Percentiles rank a stretch among this genome's conserved stretches.
Conservation (phyloP, 1,284 basidiomycete species). For the Malassezia globosa region DNA sequence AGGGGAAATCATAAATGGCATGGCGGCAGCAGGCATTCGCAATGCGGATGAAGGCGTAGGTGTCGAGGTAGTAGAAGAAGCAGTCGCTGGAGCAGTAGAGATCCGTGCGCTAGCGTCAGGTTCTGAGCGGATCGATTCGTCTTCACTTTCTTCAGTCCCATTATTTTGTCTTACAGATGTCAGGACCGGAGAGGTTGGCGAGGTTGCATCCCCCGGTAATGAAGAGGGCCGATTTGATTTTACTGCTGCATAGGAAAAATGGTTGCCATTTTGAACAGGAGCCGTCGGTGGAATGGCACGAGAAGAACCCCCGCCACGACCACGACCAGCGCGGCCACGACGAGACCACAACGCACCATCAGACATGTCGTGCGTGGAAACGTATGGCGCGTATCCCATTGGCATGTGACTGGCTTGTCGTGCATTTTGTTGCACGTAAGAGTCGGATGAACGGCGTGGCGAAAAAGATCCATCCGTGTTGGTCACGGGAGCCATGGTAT, state of each 20-base stretch:
- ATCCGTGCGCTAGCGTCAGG: too few species aligned
- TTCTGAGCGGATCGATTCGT: too few species aligned
- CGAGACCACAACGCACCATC: background rate
- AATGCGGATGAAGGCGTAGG: too few species aligned
- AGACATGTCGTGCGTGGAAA: background rate
- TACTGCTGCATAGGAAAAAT: too few species aligned
- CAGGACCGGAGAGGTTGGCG: too few species aligned
- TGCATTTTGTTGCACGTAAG: background rate
- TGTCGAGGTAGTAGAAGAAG: too few species aligned
- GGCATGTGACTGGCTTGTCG: background rate
- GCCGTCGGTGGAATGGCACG: background rate
- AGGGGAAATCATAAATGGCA: background rate
- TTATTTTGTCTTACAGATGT: too few species aligned
- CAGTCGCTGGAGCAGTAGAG: too few species aligned
- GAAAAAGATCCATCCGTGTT: slow-evolving; percentile 14
- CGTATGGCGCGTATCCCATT: background rate
- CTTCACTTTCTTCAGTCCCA: too few species aligned
- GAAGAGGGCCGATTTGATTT: too few species aligned
- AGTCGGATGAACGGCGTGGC: background rate
- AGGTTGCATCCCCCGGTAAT: too few species aligned
- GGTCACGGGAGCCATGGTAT: background rate
- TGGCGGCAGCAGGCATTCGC: too few species aligned
- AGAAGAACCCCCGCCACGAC: background rate
- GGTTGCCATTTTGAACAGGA: background rate
- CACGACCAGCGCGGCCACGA: background rate